Conservation (phyloP, 73 alveolate genomes). For the Paramecium caudatum region DNA sequence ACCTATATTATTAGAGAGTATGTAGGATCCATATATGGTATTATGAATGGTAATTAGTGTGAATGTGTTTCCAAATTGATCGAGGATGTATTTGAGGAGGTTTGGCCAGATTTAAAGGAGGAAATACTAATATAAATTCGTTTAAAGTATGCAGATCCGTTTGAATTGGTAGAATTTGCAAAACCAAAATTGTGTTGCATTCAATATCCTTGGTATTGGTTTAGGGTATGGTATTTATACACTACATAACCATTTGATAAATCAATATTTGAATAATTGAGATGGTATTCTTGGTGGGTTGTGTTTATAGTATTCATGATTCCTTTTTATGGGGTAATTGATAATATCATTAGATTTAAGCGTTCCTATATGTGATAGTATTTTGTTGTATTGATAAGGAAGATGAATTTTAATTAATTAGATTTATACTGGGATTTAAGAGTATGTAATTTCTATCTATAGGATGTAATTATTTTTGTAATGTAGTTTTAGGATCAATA, state of each 20-base stretch:
- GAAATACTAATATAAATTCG: conserved; percentile 56
- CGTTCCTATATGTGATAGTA: conserved; percentile 30
- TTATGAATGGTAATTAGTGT: background rate
- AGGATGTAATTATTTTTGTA: conserved; percentile 23
- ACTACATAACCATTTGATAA: conserved; percentile 50
- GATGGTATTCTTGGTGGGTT: conserved; percentile 63
- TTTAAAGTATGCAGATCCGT: conserved; percentile 61
- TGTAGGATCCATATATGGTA: conserved; percentile 64
- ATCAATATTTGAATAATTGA: conserved; percentile 8
- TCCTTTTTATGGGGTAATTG: conserved; percentile 58
- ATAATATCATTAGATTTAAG: conserved; percentile 5
- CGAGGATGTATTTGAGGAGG: conserved; percentile 57
- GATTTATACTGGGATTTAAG: conserved; percentile 47
- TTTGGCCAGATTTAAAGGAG: conserved; percentile 66
- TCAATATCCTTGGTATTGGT: conserved; percentile 47
- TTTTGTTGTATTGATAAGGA: conserved; percentile 48
- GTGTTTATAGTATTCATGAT: background rate
- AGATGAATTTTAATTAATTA: conserved; percentile 63
- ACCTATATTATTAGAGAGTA: background rate
- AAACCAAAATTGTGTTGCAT: conserved; percentile 33
- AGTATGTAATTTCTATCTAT: conserved; percentile 44
- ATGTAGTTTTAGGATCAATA: conserved; percentile 50
- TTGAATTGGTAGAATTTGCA: conserved; percentile 9
- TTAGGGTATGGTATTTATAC: conserved; percentile 59
- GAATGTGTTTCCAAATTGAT: conserved; percentile 6